These are phyloP conservation scores for Saturnispora mendoncae DNA, from an alignment of 805 yeast species.

Conservation along the genomic window DNA sequence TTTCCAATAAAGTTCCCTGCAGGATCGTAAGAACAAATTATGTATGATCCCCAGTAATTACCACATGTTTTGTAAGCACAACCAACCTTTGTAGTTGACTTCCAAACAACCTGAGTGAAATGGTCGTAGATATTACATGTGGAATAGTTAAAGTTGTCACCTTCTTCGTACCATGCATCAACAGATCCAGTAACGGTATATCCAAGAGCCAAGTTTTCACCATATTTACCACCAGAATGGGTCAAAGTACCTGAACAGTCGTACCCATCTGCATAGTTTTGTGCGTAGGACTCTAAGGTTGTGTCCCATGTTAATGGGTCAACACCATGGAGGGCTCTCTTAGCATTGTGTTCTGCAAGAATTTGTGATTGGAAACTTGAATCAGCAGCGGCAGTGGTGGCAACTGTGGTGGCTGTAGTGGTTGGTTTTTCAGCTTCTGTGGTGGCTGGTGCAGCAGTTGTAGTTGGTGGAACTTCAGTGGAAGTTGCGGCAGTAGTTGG, in stretches of 20 bases:
- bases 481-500: constrained; percentile 11
- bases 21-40: constrained; percentile 69
- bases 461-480: constrained; percentile 10
- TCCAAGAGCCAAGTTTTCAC: constrained; percentile 74
- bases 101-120: constrained; percentile 75
- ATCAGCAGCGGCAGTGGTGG: constrained; percentile 16
- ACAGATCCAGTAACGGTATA: constrained; percentile 42
- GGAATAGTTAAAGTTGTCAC: constrained; percentile 41
- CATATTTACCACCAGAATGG: constrained; percentile 61
- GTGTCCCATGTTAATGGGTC: constrained; percentile 48
- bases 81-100: constrained; percentile 49
- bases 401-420: constrained; percentile 4
- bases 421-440: too few relatives aligned
- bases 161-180: constrained; percentile 71
- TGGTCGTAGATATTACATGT: constrained; percentile 46
- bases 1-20: constrained; percentile 63
- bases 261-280: constrained; percentile 43
- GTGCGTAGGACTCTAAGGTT: constrained; percentile 47
- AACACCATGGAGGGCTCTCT: constrained; percentile 49
- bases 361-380: constrained; percentile 29
- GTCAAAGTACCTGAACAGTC: constrained; percentile 52
- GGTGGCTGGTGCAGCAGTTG: too few relatives aligned
- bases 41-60: constrained; percentile 45
- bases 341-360: constrained; percentile 51
- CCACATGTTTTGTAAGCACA: constrained; percentile 50